A percentile compares a stretch with the other conserved stretches of the same genome.
These are phyloP conservation scores for Fagopyrum homotropicum DNA, from an alignment of 148 eudicot genomes.

Conservation along the genomic window DNA sequence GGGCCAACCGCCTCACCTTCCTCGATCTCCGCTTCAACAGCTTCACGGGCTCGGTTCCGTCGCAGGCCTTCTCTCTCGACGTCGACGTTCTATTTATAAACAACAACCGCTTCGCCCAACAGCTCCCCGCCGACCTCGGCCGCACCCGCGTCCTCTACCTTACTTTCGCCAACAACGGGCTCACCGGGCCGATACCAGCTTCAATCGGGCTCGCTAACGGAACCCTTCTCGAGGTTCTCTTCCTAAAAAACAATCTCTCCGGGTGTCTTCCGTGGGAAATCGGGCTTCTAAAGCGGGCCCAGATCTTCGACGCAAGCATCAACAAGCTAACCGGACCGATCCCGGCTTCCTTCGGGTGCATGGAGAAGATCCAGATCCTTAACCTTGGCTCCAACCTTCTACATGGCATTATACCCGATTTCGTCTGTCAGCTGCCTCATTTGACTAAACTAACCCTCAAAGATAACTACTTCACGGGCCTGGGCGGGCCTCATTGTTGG, in stretches of 20 bases:
- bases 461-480: constrained; percentile 57
- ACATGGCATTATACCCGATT: constrained; percentile 51
- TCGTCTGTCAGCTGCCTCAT: constrained; percentile 43
- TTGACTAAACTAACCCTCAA: constrained; percentile 70
- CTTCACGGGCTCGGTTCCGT: constrained; percentile 64
- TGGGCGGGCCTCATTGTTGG: constrained; percentile 8
- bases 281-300: constrained; percentile 20
- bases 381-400: constrained; percentile 62
- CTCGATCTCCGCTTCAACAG: constrained; percentile 60
- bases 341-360: constrained; percentile 29
- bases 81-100: constrained; percentile 14
- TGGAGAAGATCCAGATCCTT: constrained; percentile 56
- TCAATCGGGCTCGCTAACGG: constrained; percentile 18
- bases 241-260: constrained; percentile 15
- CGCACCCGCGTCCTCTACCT: constrained; percentile 18
- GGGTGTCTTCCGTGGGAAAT: constrained; percentile 27
- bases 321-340: constrained; percentile 48
- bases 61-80: constrained; percentile 28
- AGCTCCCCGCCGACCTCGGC: constrained; percentile 20
- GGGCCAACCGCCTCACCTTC: constrained; percentile 27
- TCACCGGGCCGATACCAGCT: constrained; percentile 21
- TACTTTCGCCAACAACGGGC: constrained; percentile 22
- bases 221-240: constrained; percentile 20
- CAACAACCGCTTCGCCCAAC: constrained; percentile 20
- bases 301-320: constrained; percentile 12